A percentile compares a stretch with the other conserved stretches of the same genome.
Conservation (phyloP, 1,139 yeast genomes). For the Hyphopichia buzzinii region DNA sequence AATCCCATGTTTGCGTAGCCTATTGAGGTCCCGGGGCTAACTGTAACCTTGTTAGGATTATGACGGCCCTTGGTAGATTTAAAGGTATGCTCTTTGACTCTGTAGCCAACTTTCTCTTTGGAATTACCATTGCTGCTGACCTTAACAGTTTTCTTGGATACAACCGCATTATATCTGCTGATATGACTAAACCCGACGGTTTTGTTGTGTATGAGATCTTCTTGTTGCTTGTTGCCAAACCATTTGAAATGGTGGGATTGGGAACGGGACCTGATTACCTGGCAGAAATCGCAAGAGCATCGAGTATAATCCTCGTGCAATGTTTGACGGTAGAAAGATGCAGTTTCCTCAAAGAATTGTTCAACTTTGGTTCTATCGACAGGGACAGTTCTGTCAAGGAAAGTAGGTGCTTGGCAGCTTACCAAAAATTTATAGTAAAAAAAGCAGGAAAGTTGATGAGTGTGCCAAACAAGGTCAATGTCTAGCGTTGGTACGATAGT, state of each 20-base stretch:
- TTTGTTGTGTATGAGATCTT: neutral
- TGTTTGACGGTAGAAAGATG: conserved; percentile 9
- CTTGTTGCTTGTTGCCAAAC: neutral
- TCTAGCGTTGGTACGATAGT: conserved; percentile 35
- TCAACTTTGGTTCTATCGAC: conserved; percentile 10
- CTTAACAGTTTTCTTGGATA: neutral
- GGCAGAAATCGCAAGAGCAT: conserved; percentile 3
- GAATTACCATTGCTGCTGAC: neutral
- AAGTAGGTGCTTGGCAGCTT: conserved; percentile 6
- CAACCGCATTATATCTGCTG: conserved; percentile 2
- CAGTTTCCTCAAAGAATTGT: conserved; percentile 12
- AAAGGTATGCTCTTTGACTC: neutral
- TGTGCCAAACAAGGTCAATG: conserved; percentile 41
- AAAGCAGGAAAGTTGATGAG: conserved; percentile 30
- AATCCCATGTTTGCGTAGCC: too few relatives aligned
- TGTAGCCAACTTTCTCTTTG: neutral
- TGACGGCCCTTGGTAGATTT: too few relatives aligned
- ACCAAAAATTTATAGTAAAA: conserved; percentile 23
- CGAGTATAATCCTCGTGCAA: conserved; percentile 1
- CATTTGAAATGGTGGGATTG: neutral
- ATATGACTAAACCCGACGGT: conserved; percentile 5
- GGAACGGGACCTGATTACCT: neutral
- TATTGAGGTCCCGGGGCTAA: too few relatives aligned
- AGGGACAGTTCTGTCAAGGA: conserved; percentile 16
- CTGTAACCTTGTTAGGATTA: too few relatives aligned